A percentile compares a stretch with the other conserved stretches of the same genome.
phyloP scores from a whole-genome alignment of 176 grass and related monocot species.

The Metroxylon sagu region DNA sequence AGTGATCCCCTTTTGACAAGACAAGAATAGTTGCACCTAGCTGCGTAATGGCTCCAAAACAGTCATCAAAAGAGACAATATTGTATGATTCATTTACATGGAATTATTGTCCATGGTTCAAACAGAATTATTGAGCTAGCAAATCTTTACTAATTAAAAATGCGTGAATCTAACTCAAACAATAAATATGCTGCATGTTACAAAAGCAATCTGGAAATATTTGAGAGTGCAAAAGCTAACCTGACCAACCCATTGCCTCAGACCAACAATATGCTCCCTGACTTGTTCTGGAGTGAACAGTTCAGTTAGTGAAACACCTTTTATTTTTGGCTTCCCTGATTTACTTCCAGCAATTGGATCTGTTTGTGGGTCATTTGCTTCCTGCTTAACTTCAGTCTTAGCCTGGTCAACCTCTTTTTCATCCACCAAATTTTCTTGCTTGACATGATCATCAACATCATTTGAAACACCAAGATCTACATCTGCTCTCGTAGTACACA shows the following conservation, averaged over 20 bases:
- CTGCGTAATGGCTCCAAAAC: no score
- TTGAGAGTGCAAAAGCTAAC: constrained; percentile 30
- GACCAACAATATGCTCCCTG: constrained; percentile 69
- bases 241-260: constrained; percentile 98
- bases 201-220: background rate
- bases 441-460: constrained; percentile 46
- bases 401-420: constrained; percentile 48
- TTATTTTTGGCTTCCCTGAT: constrained; percentile 97
- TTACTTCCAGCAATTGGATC: constrained; percentile 54
- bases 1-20: no score
- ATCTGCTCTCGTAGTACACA: constrained; percentile 28
- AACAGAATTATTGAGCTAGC: no score
- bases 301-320: constrained; percentile 95
- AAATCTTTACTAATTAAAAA: no score
- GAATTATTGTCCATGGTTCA: no score
- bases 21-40: no score
- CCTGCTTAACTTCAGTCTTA: constrained; percentile 58
- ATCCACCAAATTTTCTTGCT: constrained; percentile 55
- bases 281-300: constrained; percentile 98
- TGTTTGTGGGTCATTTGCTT: constrained; percentile 39
- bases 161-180: no score
- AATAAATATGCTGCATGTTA: no score
- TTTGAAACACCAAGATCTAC: constrained; percentile 40
- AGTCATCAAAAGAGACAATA: no score
- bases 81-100: no score